These are phyloP conservation scores for Paralagenidium karlingii DNA, from an alignment of 352 stramenopile genomes.

Conservation along the genomic window DNA sequence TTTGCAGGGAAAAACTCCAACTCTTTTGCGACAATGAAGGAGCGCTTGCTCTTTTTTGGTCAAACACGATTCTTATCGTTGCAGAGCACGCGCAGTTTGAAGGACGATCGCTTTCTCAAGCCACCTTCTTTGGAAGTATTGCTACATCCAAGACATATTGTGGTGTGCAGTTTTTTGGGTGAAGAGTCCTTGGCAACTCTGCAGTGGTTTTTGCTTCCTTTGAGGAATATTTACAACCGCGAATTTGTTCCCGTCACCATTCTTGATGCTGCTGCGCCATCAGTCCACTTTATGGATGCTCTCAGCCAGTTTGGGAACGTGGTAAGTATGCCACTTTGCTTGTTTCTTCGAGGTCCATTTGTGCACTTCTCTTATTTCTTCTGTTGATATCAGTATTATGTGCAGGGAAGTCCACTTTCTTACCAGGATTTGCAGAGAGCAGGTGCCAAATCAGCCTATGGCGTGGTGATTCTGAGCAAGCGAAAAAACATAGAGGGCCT, in stretches of 20 bases:
- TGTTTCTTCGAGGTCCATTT: not conserved
- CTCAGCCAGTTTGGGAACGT: slow-evolving; percentile 47
- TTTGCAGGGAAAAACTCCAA: too few relatives aligned
- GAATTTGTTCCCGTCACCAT: slow-evolving; percentile 66
- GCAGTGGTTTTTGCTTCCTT: slow-evolving; percentile 61
- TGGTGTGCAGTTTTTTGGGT: slow-evolving; percentile 75
- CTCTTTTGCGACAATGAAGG: too few relatives aligned
- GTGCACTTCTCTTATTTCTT: too few relatives aligned
- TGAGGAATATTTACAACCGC: slow-evolving; percentile 32
- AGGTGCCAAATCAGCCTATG: slow-evolving; percentile 59
- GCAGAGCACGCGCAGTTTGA: not conserved
- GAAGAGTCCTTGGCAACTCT: slow-evolving; percentile 62
- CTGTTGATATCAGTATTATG: slow-evolving; percentile 43
- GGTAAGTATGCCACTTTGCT: slow-evolving; percentile 17
- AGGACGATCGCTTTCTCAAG: slow-evolving; percentile 11
- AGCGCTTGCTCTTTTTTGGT: too few relatives aligned
- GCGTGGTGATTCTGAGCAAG: slow-evolving; percentile 74
- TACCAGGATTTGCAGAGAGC: slow-evolving; percentile 69
- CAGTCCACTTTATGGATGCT: slow-evolving; percentile 24
- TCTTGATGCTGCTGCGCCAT: slow-evolving; percentile 52
- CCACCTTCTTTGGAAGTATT: slow-evolving; percentile 46
- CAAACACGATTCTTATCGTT: too few relatives aligned
- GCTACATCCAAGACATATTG: slow-evolving; percentile 50
- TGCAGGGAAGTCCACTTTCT: slow-evolving; percentile 61
- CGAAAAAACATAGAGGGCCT: slow-evolving; percentile 23